Base-by-base conservation (phyloP, 2,329 filamentous ascomycete species). In the Clarireedia hainanense region DNA sequence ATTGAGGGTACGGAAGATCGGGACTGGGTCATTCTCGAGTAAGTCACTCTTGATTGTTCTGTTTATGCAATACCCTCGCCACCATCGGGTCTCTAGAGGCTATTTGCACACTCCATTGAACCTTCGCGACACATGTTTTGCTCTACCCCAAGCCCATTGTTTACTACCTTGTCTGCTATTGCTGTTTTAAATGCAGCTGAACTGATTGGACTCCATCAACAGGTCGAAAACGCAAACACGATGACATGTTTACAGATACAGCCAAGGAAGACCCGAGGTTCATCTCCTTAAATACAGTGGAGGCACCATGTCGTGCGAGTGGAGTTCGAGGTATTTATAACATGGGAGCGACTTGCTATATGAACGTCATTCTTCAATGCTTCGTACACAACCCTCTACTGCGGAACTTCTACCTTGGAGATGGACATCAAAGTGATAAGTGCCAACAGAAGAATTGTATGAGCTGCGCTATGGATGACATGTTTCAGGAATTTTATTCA, bases 261-360 rank as follows among this genome's bases (percentile, higher is more conserved):
- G 72, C 79, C 27, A 84, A 83, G 62, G 87, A 91, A 57, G 88
- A 92, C 60, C 83, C 89, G 56, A 78, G 83, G 55, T 91, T 89
- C 64, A 86, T 96, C 61, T 80, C 84, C 42, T 78, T 78, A 58
- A 95, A 96, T 68, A 91, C 91, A 12, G 85, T 81, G 27, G 81
- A 84, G 56, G 85, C 89, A 6, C 88, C 90, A 12, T 96, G 92
- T 68, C 84, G 89, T 56, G 91, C 90, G 17, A 91, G 87, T 63
- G 92, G 94, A 9, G 81, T 96, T 40, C 84, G 94, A 37, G 92
- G 92, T 34, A 86, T 99, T 58, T 96, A 95, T 72, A 99, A 97
- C 68, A 92, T 96, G 70, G 94, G 92, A n/a, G 91, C 95, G 57
- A 97, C 94, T 10, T 99, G 92, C 75, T 99, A 96, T 72, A 92